Percentiles rank a stretch among this genome's conserved stretches.
These are phyloP conservation scores for Cladosporium cucumerinum DNA, from an alignment of 2,329 filamentous ascomycete species.

Conservation along the genomic window DNA sequence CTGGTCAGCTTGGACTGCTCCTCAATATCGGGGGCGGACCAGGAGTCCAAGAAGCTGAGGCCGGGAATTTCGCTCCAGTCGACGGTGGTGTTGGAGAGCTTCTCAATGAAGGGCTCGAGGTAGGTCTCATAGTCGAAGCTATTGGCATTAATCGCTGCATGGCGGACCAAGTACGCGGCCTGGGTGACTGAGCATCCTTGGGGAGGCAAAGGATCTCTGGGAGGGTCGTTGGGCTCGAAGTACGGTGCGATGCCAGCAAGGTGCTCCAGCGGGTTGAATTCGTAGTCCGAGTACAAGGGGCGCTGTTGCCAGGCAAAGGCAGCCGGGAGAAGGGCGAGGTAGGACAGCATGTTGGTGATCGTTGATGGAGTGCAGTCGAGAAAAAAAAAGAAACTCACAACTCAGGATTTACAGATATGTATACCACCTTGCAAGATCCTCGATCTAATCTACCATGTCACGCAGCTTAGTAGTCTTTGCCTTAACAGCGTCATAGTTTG, in stretches of 20 bases:
- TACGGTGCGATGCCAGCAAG: constrained; percentile 51
- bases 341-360: constrained; percentile 5
- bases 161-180: constrained; percentile 49
- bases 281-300: constrained; percentile 35
- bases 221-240: constrained; percentile 48
- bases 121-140: constrained; percentile 52
- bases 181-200: constrained; percentile 51
- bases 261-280: constrained; percentile 49
- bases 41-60: constrained; percentile 55
- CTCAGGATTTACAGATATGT: not conserved
- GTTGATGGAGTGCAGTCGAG: not conserved
- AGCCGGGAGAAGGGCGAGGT: constrained; percentile 12
- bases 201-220: constrained; percentile 46
- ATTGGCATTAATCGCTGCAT: constrained; percentile 52
- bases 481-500: not conserved
- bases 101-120: constrained; percentile 52
- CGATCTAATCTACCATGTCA: constrained; percentile 8
- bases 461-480: not conserved
- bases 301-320: constrained; percentile 15
- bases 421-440: not conserved
- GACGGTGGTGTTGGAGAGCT: constrained; percentile 57
- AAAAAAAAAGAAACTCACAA: not conserved
- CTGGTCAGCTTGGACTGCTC: constrained; percentile 59
- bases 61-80: constrained; percentile 57
- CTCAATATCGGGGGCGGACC: constrained; percentile 53